Evolutionary conservation across 2,329 filamentous ascomycete species (phyloP), one percentile per base, ranked within the genome.

Genomic region (Claviceps sp.): DNA sequence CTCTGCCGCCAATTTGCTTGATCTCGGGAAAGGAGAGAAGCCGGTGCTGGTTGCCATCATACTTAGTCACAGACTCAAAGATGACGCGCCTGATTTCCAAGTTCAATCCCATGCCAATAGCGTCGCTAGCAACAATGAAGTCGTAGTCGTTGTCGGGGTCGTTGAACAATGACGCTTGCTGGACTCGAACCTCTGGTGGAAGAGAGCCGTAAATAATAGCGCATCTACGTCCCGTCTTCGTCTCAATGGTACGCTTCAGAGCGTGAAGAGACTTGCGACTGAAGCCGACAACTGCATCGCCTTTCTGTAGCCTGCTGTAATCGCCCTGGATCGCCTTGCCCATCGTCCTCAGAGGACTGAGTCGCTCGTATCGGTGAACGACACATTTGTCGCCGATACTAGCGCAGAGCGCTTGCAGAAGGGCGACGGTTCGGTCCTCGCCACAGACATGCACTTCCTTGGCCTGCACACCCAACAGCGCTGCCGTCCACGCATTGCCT

Each of bases 31-130:
- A 74, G 0, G 76, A 71, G 24, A 98, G 73, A 4, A 73, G 68
- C 16, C 79, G 72, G 34, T 76, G 73, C 5, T 71, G 68, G 1
- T 58, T 62, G 1, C 85, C 85, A 55, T 89, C 78, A 57, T 77
- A 84, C 65, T 96, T 98, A 54, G 74, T 70, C 2, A 83, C 76
- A 0, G 84, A 76, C 61, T 95, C 88, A 58, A 98, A 93, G 51
- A 98, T 79, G 55, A 98, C 79, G 26, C 94, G 85, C 63, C 89
- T 93, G 64, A 96, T 89, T 67, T 82, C 89, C 65, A 98, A 70
- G 62, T 98, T 98, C 22, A 98, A 72, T 1, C 94, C 93, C 91
- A 98, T 97, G 40, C 93, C 93, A 56, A 98, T 91, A 47, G 93
- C 93, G 68, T 96, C 89, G 60, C 89, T 96, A 8, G 94, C 93